Percentiles rank a stretch among this genome's conserved stretches.
phyloP scores from a whole-genome alignment of 2,329 filamentous ascomycete genomes.

The Xylariales sp. region DNA sequence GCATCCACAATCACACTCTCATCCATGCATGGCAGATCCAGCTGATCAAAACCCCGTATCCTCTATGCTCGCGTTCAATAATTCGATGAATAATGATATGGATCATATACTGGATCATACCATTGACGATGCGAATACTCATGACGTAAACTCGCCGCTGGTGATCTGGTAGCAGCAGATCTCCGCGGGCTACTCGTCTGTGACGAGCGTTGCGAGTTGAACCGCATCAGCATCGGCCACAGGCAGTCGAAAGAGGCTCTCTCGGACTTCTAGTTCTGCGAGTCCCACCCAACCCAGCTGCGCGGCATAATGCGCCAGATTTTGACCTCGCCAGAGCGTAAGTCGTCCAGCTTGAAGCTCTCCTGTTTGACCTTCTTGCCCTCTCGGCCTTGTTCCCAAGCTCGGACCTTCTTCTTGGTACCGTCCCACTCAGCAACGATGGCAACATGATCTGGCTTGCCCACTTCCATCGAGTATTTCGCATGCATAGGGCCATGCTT shows the following conservation, averaged over 20 bases:
- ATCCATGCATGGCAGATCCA: too few relatives aligned
- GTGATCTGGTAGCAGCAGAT: not conserved
- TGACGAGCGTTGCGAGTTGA: conserved; percentile 4
- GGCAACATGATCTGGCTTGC: conserved; percentile 82
- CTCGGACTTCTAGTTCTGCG: conserved; percentile 10
- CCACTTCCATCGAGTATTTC: conserved; percentile 86
- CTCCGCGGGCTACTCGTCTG: not conserved
- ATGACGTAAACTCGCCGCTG: too few relatives aligned
- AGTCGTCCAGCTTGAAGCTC: conserved; percentile 88
- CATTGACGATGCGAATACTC: too few relatives aligned
- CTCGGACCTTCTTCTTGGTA: conserved; percentile 93
- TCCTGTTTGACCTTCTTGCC: conserved; percentile 90
- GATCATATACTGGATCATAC: conserved; percentile 6
- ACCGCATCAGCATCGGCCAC: conserved; percentile 9
- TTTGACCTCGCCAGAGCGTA: conserved; percentile 90
- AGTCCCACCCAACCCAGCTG: conserved; percentile 83
- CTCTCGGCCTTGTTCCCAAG: conserved; percentile 92
- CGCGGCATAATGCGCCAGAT: conserved; percentile 94
- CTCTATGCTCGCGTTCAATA: not conserved
- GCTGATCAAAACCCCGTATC: not conserved
- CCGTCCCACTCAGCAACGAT: conserved; percentile 97
- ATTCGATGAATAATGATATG: not conserved
- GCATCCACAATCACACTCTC: not conserved
- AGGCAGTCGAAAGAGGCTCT: conserved; percentile 7
- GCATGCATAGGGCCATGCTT: conserved; percentile 93